Conservation (phyloP, 306 rosid species). For the Dryas alaskensis region DNA sequence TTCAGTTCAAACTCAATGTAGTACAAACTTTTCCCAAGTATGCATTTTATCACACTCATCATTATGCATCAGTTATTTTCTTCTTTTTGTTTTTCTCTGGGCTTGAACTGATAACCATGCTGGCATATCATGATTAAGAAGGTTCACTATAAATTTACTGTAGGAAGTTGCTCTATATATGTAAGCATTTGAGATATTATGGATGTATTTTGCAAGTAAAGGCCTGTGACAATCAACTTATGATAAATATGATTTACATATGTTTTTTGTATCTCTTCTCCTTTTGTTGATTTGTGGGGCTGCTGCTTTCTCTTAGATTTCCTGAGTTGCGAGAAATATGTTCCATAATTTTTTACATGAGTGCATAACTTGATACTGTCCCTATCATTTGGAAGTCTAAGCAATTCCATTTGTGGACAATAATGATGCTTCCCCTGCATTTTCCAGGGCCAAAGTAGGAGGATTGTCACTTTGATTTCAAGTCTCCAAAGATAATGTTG, state of each 20-base stretch:
- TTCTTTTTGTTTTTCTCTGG: slow-evolving; percentile 21
- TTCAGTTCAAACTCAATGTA: slow-evolving; percentile 47
- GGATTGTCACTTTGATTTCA: slow-evolving; percentile 59
- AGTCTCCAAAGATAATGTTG: slow-evolving; percentile 49
- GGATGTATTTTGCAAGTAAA: slow-evolving; percentile 21
- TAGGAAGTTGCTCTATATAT: neutral
- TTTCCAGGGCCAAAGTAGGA: slow-evolving; percentile 70
- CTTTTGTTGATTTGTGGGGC: neutral
- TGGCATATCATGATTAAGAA: slow-evolving; percentile 9
- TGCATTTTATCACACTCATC: slow-evolving; percentile 29
- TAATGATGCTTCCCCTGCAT: slow-evolving; percentile 62
- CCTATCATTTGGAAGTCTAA: slow-evolving; percentile 39
- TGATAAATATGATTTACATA: slow-evolving; percentile 3
- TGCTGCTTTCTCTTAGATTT: slow-evolving; percentile 24
- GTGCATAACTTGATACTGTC: slow-evolving; percentile 26
- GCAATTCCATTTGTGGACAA: slow-evolving; percentile 42
- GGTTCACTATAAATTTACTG: neutral
- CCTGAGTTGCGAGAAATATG: slow-evolving; percentile 22
- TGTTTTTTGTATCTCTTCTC: slow-evolving; percentile 1
- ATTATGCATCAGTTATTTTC: slow-evolving; percentile 30
- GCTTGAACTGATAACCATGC: slow-evolving; percentile 14
- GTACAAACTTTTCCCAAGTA: slow-evolving; percentile 39
- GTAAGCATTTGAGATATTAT: slow-evolving; percentile 21
- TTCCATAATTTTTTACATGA: slow-evolving; percentile 27
- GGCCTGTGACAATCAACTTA: slow-evolving; percentile 13